Conservation (phyloP, 1,139 yeast species). For the Suhomyces terraborum region DNA sequence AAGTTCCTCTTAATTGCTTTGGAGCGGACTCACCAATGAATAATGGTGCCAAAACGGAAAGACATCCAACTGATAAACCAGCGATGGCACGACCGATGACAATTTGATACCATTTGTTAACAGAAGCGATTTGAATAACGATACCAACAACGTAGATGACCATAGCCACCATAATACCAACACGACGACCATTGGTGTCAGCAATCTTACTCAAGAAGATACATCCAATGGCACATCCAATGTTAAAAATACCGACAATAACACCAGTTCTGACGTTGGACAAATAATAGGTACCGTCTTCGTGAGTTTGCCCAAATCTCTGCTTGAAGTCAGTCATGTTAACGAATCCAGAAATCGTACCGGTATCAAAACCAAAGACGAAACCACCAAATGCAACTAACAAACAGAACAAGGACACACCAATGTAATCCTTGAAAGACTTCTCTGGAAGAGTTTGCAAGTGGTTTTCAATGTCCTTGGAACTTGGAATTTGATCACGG, state of each 20-base stretch:
- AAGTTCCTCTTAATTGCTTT: slow-evolving; percentile 28
- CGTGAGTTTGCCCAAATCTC: slow-evolving; percentile 23
- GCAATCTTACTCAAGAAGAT: slow-evolving; percentile 24
- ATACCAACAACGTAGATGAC: slow-evolving; percentile 27
- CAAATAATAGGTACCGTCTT: slow-evolving; percentile 28
- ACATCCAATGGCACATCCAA: slow-evolving; percentile 30
- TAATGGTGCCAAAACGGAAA: slow-evolving; percentile 27
- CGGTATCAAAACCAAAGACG: slow-evolving; percentile 30
- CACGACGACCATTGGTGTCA: slow-evolving; percentile 27
- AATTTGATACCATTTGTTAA: slow-evolving; percentile 48
- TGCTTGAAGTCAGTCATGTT: slow-evolving; percentile 25
- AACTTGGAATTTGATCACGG: slow-evolving; percentile 17
- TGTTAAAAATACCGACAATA: slow-evolving; percentile 28
- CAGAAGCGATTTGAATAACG: slow-evolving; percentile 25
- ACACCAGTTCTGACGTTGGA: slow-evolving; percentile 51
- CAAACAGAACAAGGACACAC: slow-evolving; percentile 22
- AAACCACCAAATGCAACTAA: slow-evolving; percentile 31
- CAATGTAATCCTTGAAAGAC: slow-evolving; percentile 23
- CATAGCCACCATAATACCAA: slow-evolving; percentile 27
- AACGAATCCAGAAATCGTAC: slow-evolving; percentile 36
- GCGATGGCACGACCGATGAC: slow-evolving; percentile 48
- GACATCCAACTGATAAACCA: slow-evolving; percentile 29
- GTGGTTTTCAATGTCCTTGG: slow-evolving; percentile 15
- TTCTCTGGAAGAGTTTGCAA: slow-evolving; percentile 32
- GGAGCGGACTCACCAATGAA: slow-evolving; percentile 30